A percentile compares a stretch with the other conserved stretches of the same genome.
Conservation (phyloP, 345 rosid genomes). For the Heritiera littoralis region DNA sequence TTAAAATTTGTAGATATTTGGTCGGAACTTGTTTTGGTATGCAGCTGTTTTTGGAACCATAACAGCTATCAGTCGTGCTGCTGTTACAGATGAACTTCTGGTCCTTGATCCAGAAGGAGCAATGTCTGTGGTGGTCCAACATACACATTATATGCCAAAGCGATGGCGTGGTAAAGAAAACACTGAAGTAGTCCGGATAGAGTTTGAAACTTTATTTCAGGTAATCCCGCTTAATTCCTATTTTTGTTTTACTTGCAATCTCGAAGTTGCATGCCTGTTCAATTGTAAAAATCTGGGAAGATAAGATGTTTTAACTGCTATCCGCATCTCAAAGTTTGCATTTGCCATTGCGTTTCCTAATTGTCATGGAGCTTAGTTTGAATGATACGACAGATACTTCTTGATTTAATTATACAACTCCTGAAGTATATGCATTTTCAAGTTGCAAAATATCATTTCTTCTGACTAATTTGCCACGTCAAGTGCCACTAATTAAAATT, state of each 20-base stretch:
- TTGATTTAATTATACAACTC: neutral
- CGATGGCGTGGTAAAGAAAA: constrained; percentile 93
- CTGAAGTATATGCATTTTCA: neutral
- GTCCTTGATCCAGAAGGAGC: constrained; percentile 92
- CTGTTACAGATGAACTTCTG: constrained; percentile 77
- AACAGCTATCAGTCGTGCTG: constrained; percentile 96
- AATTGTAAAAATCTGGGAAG: constrained; percentile 1
- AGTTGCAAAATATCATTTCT: neutral
- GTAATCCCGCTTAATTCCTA: constrained; percentile 36
- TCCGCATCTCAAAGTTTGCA: neutral
- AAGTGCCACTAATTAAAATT: neutral
- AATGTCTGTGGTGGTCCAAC: constrained; percentile 84
- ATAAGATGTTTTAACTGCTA: constrained; percentile 3
- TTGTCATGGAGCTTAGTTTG: neutral
- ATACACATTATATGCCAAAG: constrained; percentile 97
- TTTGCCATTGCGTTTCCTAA: neutral
- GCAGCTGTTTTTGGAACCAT: constrained; percentile 98
- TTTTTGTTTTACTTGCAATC: neutral
- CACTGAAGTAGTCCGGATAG: constrained; percentile 70
- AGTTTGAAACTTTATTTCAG: constrained; percentile 95
- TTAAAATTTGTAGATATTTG: constrained; percentile 73
- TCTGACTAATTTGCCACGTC: neutral
- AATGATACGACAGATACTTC: neutral
- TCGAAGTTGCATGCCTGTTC: constrained; percentile 1
- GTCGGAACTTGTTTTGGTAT: constrained; percentile 97